Evolutionary conservation across 2,329 filamentous ascomycete genomes (phyloP), one percentile per base, ranked within the genome.

Genomic region (Penicillium occitanis): DNA sequence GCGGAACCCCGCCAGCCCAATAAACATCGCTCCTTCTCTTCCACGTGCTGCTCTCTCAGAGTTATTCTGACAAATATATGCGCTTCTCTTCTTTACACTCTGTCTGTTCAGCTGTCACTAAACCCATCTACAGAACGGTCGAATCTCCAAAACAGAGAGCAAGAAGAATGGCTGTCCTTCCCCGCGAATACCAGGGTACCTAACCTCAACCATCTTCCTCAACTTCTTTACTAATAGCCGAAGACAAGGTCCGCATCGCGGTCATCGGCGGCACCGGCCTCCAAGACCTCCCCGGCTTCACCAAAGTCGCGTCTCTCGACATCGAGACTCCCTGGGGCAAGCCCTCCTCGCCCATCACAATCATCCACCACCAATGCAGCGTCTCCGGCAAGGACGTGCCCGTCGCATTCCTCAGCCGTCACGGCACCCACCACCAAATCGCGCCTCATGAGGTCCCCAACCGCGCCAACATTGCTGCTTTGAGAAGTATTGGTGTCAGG

Each of bases 381-480:
- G 87, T 91, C 69, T 87, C 83, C 62, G 83, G 84, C 72, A 82
- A 85, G 71, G 81, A 82, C 7, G 84, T 87, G 57, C 84, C 87
- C 14, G 82, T 99, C 69, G 95, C 95, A 65, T 99, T 99, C 84
- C 87, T 99, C 71, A 92, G 93, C 69, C 92, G 95, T 53, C 95
- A 99, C 80, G 95, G 95, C 70, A 77, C 88, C 13, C 85, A 95
- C 86, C 95, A 99, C 83, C 87, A 97, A 79, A 85, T 91, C 71
- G 92, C 93, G 5, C 95, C 95, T 0, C 93, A 97, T 76, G 95
- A 99, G 81, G 91, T 99, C n/a, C 93, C 93, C 67, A 87, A 89
- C 70, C 92, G 92, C 69, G 95, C 95, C 80, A 99, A 98, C 83
- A 96, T 99, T 74, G 94, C 95, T n/a, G 95, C 95, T n/a, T 85